Base-by-base conservation (phyloP, 805 yeast species). In the Groenewaldozyma salmanticensis region DNA sequence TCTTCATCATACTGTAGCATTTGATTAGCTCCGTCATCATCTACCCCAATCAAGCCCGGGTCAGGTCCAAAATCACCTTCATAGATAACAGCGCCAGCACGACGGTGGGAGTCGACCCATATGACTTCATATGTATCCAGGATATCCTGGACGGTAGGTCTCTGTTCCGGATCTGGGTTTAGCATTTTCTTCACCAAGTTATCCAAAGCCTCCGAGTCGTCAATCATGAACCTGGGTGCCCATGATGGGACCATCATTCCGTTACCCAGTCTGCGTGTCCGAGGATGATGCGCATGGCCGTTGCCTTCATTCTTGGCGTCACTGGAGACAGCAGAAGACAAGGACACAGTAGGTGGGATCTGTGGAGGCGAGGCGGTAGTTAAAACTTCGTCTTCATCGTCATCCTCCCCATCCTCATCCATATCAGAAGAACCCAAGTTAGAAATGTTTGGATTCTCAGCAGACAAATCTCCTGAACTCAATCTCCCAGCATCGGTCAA, bases 31-130 rank as follows among this genome's bases (percentile, higher is more conserved):
- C 17, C 33, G 32, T 52, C 58, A 33, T 58, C 64, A 21, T 60
- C 62, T 2, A 42, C 55, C 34, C 40, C 50, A 22, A 40, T 35
- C 3, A 36, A 42, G 6, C 70, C 75, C 0, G 83, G 79, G 44
- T 67, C 66, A 1, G 96, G 95, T 0, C 97, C 98, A 58, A 73
- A 87, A 50, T 92, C 96, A 16, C 96, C 97, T 64, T 90, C 98
- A 54, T 80, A 92, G 47, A 92, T 82, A 2, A 88, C 81, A 2
- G 96, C 96, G 3, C 97, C 96, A 4, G 95, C 84, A 57, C 81
- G 82, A 39, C 96, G 70, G 45, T 90, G 71, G 41, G 71, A 62
- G 49, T 88, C 95, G 31, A 92, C 88, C 44, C 79, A 72, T 35
- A 72, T 69, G 47, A 92, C 77, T 58, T 92, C 96, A 36, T 72